phyloP scores from a whole-genome alignment of 176 grass and related monocot species.

The Musa schizocarpa region DNA sequence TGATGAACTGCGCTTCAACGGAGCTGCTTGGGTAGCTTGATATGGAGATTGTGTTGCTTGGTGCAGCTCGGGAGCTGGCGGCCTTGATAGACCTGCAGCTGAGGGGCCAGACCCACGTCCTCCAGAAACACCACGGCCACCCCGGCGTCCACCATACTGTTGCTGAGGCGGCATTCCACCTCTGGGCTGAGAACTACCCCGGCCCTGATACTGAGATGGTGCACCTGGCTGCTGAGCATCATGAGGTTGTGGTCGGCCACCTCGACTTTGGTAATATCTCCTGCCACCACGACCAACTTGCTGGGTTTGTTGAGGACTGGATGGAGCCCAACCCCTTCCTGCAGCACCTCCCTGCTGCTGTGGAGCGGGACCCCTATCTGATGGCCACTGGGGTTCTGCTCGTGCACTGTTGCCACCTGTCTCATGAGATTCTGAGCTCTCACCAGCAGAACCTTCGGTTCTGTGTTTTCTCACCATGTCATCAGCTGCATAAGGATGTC shows the following conservation, averaged over 20 bases:
- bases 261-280: constrained; percentile 25
- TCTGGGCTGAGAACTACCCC: constrained; percentile 11
- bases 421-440: constrained; percentile 29
- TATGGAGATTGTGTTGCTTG: constrained; percentile 56
- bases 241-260: constrained; percentile 17
- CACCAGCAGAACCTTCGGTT: constrained; percentile 22
- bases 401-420: constrained; percentile 17
- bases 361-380: not conserved
- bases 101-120: constrained; percentile 23
- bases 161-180: constrained; percentile 28
- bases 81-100: constrained; percentile 20
- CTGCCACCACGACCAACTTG: constrained; percentile 24
- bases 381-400: not conserved
- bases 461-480: constrained; percentile 49
- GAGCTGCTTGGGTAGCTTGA: constrained; percentile 22
- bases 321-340: not conserved
- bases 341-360: constrained; percentile 11
- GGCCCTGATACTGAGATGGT: constrained; percentile 7
- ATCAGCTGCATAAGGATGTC: not conserved
- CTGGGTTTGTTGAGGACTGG: constrained; percentile 13
- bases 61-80: constrained; percentile 83
- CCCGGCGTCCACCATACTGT: not conserved
- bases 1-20: constrained; percentile 24
- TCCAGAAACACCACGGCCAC: constrained; percentile 7
- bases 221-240: constrained; percentile 4